Evolutionary conservation across 768 basidiomycete genomes (phyloP), one percentile per base, ranked within the genome.

Genomic region (Calocera viscosa): DNA sequence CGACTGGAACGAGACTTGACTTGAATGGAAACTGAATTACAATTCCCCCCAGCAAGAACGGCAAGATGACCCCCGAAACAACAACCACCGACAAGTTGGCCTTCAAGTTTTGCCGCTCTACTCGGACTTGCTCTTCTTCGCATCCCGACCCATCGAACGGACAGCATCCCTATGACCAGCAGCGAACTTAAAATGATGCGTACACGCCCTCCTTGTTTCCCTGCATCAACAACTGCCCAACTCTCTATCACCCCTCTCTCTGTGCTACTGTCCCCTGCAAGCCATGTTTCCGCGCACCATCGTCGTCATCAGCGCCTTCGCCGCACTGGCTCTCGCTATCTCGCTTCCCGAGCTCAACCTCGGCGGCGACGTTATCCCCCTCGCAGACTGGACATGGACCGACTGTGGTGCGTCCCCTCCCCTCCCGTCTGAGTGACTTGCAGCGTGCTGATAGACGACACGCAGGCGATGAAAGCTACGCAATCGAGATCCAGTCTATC

Each of bases 401-500:
- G 78, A 88, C 76, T 96, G 94, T 75, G 91, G 94, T 94, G 69
- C 39, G 86, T 78, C n/a, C 7, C 47, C 65, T 64, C 49, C 53
- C 35, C 32, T 40, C 22, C 0, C 33, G 34, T 65, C 24, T 24
- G 19, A 47, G n/a, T 34, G 16, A 35, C 19, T 33, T 1, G 66
- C 14, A 63, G 30, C 35, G 12, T 28, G n/a, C 68, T 69, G 67
- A 64, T 40, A 24, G 24, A 22, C 64, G 40, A 35, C 39, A 32
- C 35, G 66, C 75, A 89, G 86, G 88, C 34, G 17, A 60, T 7
- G 63, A 74, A 1, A 67, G 68, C 0, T 81, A 87, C 68, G 69
- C 78, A 2, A 74, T 91, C 67, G 82, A 87, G 70, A 78, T 97
- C 65, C 72, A 89, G 22, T 86, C 83, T n/a, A 86, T 97, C 67